Evolutionary conservation across 2,329 filamentous ascomycete species (phyloP), one percentile per base, ranked within the genome.

Genomic region (Nemania abortiva): DNA sequence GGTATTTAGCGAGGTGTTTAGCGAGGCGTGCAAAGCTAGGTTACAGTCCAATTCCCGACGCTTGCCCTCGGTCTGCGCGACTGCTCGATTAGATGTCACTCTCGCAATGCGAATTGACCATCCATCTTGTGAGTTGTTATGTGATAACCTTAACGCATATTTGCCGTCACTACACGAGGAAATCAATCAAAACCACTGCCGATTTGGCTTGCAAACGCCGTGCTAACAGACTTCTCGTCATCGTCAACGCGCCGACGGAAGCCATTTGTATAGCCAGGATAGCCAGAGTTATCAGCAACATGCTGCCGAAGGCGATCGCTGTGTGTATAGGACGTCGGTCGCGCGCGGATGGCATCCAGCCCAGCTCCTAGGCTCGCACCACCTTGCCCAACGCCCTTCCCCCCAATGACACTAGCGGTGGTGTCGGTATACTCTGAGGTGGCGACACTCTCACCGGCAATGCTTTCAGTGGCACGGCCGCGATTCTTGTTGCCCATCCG

Each of bases 151-250:
- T 62, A 47, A 64, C 24, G 53, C 57, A 68, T 61, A 34, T 56
- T 59, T 64, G 55, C 53, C 62, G 59, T 65, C 60, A 52, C 61
- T 50, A 58, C 29, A 50, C 11, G 24, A 24, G 24, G 45, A 64
- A 73, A 77, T 79, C 77, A 77, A 68, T 78, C 77, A 68, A 77
- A 80, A 69, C 79, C 79, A 74, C 86, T 84, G 71, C 93, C 94
- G 74, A 98, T 90, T 82, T 98, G 96, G 83, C 94, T 98, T 70
- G 95, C 95, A 83, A 98, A 99, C 57, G 95, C 95, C 61, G 96
- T 98, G 78, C 94, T 97, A 77, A 98, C 90, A 81, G 95, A 98
- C 82, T 96, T 94, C 77, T 96, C 94, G 79, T 98, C 96, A 74
- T 99, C 96, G 74, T 99, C 96, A 70, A 91, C 89, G 61, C 85